Evolutionary conservation across 371 early-diverging fungal genomes (phyloP), one percentile per base, ranked within the genome.

Genomic region (Quaeritorhiza haematococci): DNA sequence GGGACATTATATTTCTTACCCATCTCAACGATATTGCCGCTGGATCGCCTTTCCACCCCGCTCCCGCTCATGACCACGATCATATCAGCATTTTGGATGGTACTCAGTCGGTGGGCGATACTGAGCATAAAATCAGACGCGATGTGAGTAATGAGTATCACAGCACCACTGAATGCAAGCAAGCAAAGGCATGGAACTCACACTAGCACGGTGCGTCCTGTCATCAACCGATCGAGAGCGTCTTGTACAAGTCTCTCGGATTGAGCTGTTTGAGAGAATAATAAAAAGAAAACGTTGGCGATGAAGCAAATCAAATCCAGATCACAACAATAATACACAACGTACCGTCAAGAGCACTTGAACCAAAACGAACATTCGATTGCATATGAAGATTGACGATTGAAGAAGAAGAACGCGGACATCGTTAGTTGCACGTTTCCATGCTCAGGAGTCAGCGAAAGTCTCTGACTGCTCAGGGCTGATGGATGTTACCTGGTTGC

Each of bases 71-170:
- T 15, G 15, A 38, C 38, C n/a, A 38, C 10, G n/a, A 38, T 13
- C n/a, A n/a, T n/a, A 49, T 94, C 95, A 21, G 90, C 88, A 46
- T 84, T 65, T 69, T 84, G 82, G 55, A 87, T 88, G 27, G 88
- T 88, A 28, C 86, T 80, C 33, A 93, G 55, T 19, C 76, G 62
- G 58, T 79, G 79, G 28, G 79, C 79, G 59, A 80, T 76, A 0
- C n/a, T n/a, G n/a, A n/a, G n/a, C n/a, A n/a, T n/a, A n/a, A n/a
- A n/a, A n/a, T n/a, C n/a, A n/a, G n/a, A n/a, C n/a, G n/a, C n/a
- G n/a, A n/a, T n/a, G n/a, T n/a, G n/a, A n/a, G n/a, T n/a, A n/a
- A n/a, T n/a, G n/a, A n/a, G n/a, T n/a, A n/a, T n/a, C n/a, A n/a
- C n/a, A n/a, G n/a, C n/a, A n/a, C n/a, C n/a, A n/a, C n/a, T n/a